Evolutionary conservation across 306 rosid genomes (phyloP).

Genomic region (Medicago arabica): DNA sequence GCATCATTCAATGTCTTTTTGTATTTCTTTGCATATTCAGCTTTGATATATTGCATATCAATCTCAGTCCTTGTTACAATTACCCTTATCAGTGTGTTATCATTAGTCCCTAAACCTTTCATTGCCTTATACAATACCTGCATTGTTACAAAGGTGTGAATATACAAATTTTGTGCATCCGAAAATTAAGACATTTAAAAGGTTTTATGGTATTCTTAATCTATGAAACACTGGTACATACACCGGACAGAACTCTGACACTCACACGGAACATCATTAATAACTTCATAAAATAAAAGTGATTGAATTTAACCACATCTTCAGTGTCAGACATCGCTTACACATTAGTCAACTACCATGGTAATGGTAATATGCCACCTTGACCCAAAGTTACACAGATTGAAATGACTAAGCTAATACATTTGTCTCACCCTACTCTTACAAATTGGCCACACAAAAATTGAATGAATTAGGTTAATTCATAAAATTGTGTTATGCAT

Average conservation of each 20-base stretch:
- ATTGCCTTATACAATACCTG: slow-evolving; percentile 73
- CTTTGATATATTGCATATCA: slow-evolving; percentile 77
- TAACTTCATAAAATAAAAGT: background rate
- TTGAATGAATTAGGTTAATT: too few species aligned
- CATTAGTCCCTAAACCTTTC: slow-evolving; percentile 79
- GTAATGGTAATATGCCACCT: too few species aligned
- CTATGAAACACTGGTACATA: background rate
- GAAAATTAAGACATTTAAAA: background rate
- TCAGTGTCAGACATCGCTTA: too few species aligned
- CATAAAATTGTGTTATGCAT: too few species aligned
- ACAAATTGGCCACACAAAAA: too few species aligned
- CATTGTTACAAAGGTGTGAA: slow-evolving; percentile 14
- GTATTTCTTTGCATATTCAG: slow-evolving; percentile 60
- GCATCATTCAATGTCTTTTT: slow-evolving; percentile 61
- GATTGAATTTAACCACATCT: background rate
- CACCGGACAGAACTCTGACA: too few species aligned
- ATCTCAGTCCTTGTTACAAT: slow-evolving; percentile 76
- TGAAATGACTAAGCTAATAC: too few species aligned
- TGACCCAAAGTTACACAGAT: too few species aligned
- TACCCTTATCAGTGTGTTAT: slow-evolving; percentile 55
- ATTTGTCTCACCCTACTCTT: too few species aligned
- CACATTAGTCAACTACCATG: too few species aligned
- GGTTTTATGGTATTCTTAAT: background rate
- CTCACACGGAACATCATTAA: too few species aligned
- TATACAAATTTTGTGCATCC: background rate